phyloP scores from a whole-genome alignment of 805 yeast genomes.

The Sporopachydermia lactativora region DNA sequence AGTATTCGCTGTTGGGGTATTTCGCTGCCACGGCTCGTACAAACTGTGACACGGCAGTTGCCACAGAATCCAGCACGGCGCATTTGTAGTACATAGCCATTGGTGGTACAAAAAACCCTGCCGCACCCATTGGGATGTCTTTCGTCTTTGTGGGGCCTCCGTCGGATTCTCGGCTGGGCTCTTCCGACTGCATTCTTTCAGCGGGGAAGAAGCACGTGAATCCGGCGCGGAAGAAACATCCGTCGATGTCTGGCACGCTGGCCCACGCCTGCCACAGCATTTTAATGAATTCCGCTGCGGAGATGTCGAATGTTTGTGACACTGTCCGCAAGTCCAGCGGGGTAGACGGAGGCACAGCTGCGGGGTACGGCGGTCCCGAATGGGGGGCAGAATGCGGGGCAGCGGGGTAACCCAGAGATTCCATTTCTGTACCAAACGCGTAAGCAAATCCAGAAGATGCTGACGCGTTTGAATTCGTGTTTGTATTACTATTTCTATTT shows the following conservation, averaged over 20 bases:
- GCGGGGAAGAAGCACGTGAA: background rate
- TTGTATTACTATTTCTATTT: too few relatives aligned
- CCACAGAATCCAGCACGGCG: background rate
- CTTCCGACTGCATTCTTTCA: background rate
- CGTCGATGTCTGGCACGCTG: background rate
- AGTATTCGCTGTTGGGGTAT: background rate
- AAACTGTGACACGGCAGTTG: background rate
- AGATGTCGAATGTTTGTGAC: too few relatives aligned
- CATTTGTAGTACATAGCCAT: background rate
- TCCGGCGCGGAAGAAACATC: background rate
- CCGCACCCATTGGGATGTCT: background rate
- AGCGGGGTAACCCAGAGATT: too few relatives aligned
- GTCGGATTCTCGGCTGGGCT: background rate
- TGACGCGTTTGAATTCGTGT: too few relatives aligned
- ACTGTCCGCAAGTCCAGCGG: too few relatives aligned
- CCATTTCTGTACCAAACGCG: too few relatives aligned
- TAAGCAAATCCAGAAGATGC: too few relatives aligned
- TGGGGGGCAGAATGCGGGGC: too few relatives aligned
- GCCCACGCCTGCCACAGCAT: background rate
- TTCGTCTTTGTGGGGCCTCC: background rate
- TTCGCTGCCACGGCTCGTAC: background rate
- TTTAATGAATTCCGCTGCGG: background rate
- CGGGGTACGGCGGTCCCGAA: too few relatives aligned
- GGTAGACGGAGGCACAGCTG: too few relatives aligned
- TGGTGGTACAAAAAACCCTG: background rate